Percentiles rank a stretch among this genome's conserved stretches.
Conservation (phyloP, 1,284 basidiomycete species). For the Cryptococcus wingfieldii region DNA sequence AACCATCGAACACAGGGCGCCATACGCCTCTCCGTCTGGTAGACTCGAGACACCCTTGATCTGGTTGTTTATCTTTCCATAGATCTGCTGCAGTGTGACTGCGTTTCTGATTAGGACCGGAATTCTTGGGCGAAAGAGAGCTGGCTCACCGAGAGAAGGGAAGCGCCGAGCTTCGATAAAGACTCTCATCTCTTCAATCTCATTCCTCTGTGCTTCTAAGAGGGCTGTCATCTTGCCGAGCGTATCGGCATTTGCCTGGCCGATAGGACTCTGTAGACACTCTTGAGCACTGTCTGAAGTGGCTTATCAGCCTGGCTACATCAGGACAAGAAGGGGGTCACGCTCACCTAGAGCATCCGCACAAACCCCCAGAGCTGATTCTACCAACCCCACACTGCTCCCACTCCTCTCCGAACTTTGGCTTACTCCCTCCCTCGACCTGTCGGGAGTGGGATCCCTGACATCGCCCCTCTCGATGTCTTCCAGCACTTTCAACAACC, state of each 20-base stretch:
- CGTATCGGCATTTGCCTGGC: neutral
- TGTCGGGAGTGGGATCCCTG: too few species aligned
- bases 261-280: too few species aligned
- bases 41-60: constrained; percentile 7
- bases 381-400: too few species aligned
- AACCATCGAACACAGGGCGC: constrained; percentile 6
- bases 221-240: constrained; percentile 8
- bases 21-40: neutral
- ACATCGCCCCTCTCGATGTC: too few species aligned
- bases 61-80: constrained; percentile 12
- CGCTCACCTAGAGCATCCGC: too few species aligned
- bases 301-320: too few species aligned
- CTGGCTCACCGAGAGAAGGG: constrained; percentile 23
- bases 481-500: too few species aligned
- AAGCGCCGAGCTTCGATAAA: constrained; percentile 13
- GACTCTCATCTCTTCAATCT: constrained; percentile 16
- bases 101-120: neutral
- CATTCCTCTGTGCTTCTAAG: constrained; percentile 24
- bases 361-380: too few species aligned
- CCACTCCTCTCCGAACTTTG: too few species aligned
- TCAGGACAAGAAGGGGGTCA: too few species aligned
- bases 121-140: neutral
- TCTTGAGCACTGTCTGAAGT: too few species aligned
- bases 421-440: too few species aligned
- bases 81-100: constrained; percentile 26